phyloP scores from a whole-genome alignment of 2,329 filamentous ascomycete genomes.

The Cercospora brassicicola region DNA sequence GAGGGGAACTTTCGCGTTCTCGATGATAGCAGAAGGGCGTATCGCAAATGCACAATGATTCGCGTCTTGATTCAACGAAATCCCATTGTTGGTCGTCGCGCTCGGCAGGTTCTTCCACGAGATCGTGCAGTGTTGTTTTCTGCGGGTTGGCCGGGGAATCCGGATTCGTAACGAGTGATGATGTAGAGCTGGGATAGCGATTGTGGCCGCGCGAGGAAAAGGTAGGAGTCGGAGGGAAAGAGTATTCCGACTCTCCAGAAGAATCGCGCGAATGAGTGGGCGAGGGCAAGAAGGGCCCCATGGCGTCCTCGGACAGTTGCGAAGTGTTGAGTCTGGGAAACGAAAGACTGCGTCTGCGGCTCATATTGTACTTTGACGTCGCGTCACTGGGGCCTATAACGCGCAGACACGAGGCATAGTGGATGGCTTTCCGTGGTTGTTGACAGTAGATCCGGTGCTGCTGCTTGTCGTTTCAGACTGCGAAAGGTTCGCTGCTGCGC shows the following conservation, averaged over 20 bases:
- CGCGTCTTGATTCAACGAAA: conserved; percentile 36
- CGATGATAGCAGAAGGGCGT: conserved; percentile 60
- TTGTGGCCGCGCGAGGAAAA: conserved; percentile 64
- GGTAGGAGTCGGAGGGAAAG: conserved; percentile 69
- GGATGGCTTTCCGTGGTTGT: conserved; percentile 18
- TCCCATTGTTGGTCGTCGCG: conserved; percentile 57
- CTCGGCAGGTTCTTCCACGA: conserved; percentile 79
- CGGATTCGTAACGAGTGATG: conserved; percentile 68
- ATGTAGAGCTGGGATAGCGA: conserved; percentile 71
- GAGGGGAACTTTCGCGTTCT: conserved; percentile 16
- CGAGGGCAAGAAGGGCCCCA: conserved; percentile 25
- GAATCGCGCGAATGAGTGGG: conserved; percentile 41
- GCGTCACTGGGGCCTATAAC: conserved; percentile 19
- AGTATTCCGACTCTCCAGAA: conserved; percentile 59
- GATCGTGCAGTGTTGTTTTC: conserved; percentile 70
- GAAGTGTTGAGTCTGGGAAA: conserved; percentile 30
- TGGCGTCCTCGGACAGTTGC: conserved; percentile 24
- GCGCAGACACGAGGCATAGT: conserved; percentile 28
- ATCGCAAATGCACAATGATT: conserved; percentile 69
- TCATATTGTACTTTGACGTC: conserved; percentile 32
- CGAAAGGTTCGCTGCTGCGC: conserved; percentile 12
- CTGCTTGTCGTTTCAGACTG: conserved; percentile 24
- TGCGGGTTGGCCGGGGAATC: conserved; percentile 55
- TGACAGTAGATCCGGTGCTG: background rate
- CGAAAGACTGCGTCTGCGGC: conserved; percentile 33